Evolutionary conservation across 176 grass and related monocot genomes (phyloP).

Genomic region (Aegilops speltoides): DNA sequence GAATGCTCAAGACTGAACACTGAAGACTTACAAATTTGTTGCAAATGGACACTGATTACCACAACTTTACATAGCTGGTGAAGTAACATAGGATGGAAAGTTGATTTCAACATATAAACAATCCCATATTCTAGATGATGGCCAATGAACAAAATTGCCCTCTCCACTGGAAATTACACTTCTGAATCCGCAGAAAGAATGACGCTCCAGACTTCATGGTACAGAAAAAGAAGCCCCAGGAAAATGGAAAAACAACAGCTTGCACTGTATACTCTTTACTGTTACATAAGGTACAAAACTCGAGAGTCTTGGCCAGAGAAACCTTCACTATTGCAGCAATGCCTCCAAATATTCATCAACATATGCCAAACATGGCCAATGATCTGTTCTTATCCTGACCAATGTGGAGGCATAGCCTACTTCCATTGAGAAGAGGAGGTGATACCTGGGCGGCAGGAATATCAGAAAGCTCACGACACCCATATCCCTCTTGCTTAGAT

Average conservation of each 20-base stretch:
- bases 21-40: background rate
- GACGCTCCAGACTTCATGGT: slow-evolving; percentile 26
- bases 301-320: slow-evolving; percentile 20
- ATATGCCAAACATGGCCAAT: slow-evolving; percentile 97
- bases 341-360: slow-evolving; percentile 96
- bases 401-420: slow-evolving; percentile 71
- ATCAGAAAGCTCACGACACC: slow-evolving; percentile 69
- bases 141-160: slow-evolving; percentile 35
- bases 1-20: background rate
- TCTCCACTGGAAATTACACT: slow-evolving; percentile 27
- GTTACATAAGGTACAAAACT: slow-evolving; percentile 57
- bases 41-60: background rate
- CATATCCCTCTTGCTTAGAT: slow-evolving; percentile 59
- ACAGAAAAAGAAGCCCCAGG: slow-evolving; percentile 19
- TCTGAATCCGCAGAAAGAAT: slow-evolving; percentile 33
- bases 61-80: background rate
- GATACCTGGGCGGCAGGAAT: slow-evolving; percentile 89
- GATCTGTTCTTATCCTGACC: slow-evolving; percentile 87
- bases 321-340: slow-evolving; percentile 52
- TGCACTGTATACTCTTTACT: slow-evolving; percentile 27
- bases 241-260: slow-evolving; percentile 15
- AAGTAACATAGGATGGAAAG: background rate
- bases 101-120: background rate
- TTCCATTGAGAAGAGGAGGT: slow-evolving; percentile 97
- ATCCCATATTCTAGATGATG: slow-evolving; percentile 23